Evolutionary conservation across 805 yeast genomes (phyloP), one percentile per base, ranked within the genome.

Genomic region (Saturnispora halmiae): DNA sequence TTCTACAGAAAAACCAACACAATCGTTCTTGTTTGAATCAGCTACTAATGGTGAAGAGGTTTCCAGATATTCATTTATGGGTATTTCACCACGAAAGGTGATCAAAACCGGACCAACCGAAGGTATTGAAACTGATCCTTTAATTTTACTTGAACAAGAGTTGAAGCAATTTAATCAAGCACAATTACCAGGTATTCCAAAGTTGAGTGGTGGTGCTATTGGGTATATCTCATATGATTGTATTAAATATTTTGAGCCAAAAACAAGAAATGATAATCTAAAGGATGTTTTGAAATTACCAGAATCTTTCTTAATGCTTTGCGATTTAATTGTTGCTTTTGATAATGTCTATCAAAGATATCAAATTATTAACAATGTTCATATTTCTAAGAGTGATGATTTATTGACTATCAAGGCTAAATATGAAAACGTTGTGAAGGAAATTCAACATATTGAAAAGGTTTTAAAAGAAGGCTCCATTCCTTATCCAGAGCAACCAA

Each of bases 171-270:
- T 72, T 53, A 73, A 68, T 41, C 86, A 84, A 54, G 85, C 88
- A 2, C 77, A 74, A 51, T 64, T 85, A 38, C 94, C 94, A 0
- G 94, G 94, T 31, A 66, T 88, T 37, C 85, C 95, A 11, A 75
- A 72, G 47, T 65, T 87, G 43, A 79, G 88, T 51, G 98, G 99
- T 43, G 99, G 99, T 48, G 97, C 97, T 5, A 73, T 90, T 41
- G 99, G 99, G 2, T 92, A 87, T 58, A 78, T 92, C 33, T 85
- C 96, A 1, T 92, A 92, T 55, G 99, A 92, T 61, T 92, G 99
- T 67, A 82, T 92, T 55, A 83, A 86, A 58, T 92, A 92, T 62
- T 92, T 92, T 51, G 99, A 92, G 64, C 99, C 99, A 45, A 79
- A 72, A 51, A 90, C 97, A 1, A 72, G 71, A 45, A 74, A 84